Base-by-base conservation (phyloP, 768 basidiomycete genomes). In the Lepiota subincarnata region DNA sequence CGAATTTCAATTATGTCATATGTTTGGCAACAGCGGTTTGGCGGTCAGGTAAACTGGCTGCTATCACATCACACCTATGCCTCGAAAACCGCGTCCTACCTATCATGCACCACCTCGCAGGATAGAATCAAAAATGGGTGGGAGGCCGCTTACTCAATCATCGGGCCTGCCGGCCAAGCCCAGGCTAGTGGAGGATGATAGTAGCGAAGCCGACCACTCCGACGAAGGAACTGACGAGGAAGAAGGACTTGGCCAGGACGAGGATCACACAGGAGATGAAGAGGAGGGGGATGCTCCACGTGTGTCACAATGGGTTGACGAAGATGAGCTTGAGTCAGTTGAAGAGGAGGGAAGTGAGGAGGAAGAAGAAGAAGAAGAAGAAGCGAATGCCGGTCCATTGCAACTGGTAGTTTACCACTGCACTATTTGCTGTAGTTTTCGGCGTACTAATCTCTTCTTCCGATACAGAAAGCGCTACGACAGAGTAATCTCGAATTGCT, bases 281-380 rank as follows among this genome's bases (percentile, higher is more conserved):
- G 64, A 64, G 14, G 67, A 57, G 37, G 61, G 59, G 22, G 64
- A 58, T 53, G 66, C 40, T 60, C 62, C 59, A 47, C 62, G 58
- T 49, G 61, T 52, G 11, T 56, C 55, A 7, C 60, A 60, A 0
- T 56, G 52, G 20, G 66, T 63, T 13, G 66, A 67, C 10, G 72
- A 69, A n/a, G 69, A 68, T n/a, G 52, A 59, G 5, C 59, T 50
- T 36, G 55, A 46, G 20, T 28, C 60, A 1, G 58, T 56, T 6
- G 66, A 69, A 13, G 66, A 65, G 13, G 71, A 68, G 16, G 70
- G 64, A 59, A 87, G 83, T 82, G 68, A 62, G 66, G 73, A 59
- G 14, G 74, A 70, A 2, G n/a, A n/a, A n/a, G n/a, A n/a, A n/a
- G 68, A 62, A 65, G 73, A 59, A 14, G 74, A 70, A 2, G 72